These are phyloP conservation scores for Gastrolobium bilobum DNA, from an alignment of 306 rosid species.

Conservation along the genomic window DNA sequence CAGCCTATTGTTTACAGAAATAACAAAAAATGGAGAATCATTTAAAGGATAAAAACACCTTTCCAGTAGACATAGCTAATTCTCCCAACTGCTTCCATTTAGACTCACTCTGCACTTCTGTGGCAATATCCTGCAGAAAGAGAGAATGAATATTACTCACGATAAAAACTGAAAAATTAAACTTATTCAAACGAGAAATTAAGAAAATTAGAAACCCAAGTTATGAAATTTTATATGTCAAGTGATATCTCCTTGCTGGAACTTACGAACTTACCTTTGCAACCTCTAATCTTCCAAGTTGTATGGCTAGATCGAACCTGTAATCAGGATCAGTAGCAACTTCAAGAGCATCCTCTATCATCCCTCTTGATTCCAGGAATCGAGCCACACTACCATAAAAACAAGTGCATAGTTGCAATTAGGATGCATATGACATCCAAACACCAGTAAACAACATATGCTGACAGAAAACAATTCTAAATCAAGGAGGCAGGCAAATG, in stretches of 20 bases:
- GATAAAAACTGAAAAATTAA: conserved; percentile 34
- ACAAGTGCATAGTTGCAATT: conserved; percentile 36
- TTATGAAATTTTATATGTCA: conserved; percentile 30
- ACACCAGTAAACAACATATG: conserved; percentile 16
- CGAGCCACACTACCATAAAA: conserved; percentile 84
- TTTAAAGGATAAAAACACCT: conserved; percentile 58
- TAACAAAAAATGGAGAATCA: conserved; percentile 5
- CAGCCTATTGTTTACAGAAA: conserved; percentile 35
- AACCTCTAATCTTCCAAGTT: conserved; percentile 93
- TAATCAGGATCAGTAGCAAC: conserved; percentile 97
- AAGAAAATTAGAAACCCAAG: conserved; percentile 17
- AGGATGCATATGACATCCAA: conserved; percentile 36
- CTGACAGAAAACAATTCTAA: conserved; percentile 34
- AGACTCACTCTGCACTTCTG: conserved; percentile 87
- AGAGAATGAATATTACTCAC: conserved; percentile 32
- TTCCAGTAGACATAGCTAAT: conserved; percentile 95
- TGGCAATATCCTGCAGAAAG: conserved; percentile 77
- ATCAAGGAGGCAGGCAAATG: conserved; percentile 7
- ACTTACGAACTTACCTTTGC: conserved; percentile 73
- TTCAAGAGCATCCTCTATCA: conserved; percentile 98
- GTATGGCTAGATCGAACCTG: conserved; percentile 95
- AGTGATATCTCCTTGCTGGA: conserved; percentile 30
- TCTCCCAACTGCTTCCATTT: conserved; percentile 99
- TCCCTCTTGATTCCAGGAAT: conserved; percentile 98
- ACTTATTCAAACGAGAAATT: conserved; percentile 21